Percentiles rank a stretch among this genome's conserved stretches.
Evolutionary conservation across 2,329 filamentous ascomycete genomes (phyloP).

Genomic region (Mariannaea sp.): DNA sequence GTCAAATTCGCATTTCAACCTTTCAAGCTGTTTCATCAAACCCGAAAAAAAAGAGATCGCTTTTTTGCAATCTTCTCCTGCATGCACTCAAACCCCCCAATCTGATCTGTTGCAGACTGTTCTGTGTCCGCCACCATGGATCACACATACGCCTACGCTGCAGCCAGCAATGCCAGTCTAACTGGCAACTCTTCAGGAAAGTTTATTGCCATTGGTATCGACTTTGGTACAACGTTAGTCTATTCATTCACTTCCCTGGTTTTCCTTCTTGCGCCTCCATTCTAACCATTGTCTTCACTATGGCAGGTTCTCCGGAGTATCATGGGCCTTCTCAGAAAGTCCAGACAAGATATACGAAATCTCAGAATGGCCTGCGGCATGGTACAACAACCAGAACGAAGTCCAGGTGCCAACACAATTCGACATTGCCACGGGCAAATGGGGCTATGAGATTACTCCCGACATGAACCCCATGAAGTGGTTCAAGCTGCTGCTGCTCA

Average conservation of each 20-base stretch:
- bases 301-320: constrained; percentile 20
- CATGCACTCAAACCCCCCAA: too few species aligned
- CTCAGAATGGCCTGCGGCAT: constrained; percentile 1
- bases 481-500: constrained; percentile 21
- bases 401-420: constrained; percentile 19
- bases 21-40: too few species aligned
- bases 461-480: constrained; percentile 20
- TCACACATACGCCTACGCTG: background rate
- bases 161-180: too few species aligned
- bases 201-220: constrained; percentile 13
- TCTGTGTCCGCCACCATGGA: background rate
- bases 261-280: too few species aligned
- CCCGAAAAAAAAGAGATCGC: too few species aligned
- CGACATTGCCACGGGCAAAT: constrained; percentile 8
- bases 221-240: constrained; percentile 14
- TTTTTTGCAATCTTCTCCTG: too few species aligned
- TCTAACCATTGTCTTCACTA: background rate
- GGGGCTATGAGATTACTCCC: constrained; percentile 20
- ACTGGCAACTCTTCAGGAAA: background rate
- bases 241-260: background rate
- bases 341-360: constrained; percentile 10
- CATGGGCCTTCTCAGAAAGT: constrained; percentile 13
- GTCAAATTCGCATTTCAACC: too few species aligned
- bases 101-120: too few species aligned
- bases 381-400: background rate